Conservation (phyloP, 371 early-diverging fungal species). For the Syncephalastrum sp. region DNA sequence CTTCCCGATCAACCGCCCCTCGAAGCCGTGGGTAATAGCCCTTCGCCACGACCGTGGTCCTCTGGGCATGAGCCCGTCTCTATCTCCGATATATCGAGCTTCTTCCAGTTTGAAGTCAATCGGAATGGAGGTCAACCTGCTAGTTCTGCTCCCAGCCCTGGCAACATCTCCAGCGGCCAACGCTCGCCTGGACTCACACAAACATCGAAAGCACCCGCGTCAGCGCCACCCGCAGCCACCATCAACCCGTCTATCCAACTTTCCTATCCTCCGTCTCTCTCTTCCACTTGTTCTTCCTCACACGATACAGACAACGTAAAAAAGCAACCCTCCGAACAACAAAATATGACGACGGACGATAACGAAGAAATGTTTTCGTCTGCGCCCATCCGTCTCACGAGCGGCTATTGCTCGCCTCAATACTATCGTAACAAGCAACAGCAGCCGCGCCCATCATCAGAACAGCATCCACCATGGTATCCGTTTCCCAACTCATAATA, state of each 20-base stretch:
- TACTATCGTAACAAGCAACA: too few relatives aligned
- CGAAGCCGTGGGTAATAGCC: not conserved
- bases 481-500: not conserved
- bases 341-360: not conserved
- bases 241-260: too few relatives aligned
- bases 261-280: conserved; percentile 10
- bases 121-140: too few relatives aligned
- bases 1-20: conserved; percentile 4
- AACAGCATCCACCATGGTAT: conserved; percentile 1
- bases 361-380: conserved; percentile 13
- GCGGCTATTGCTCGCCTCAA: conserved; percentile 8
- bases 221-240: too few relatives aligned
- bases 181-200: too few relatives aligned
- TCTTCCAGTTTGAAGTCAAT: too few relatives aligned
- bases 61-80: too few relatives aligned
- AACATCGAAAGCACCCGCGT: too few relatives aligned
- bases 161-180: too few relatives aligned
- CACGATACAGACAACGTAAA: not conserved
- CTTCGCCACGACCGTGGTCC: too few relatives aligned
- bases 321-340: not conserved
- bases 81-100: too few relatives aligned
- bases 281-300: conserved; percentile 11
- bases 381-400: conserved; percentile 17
- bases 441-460: not conserved
- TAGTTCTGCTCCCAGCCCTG: too few relatives aligned